phyloP scores from a whole-genome alignment of 352 stramenopile genomes.

The Saprolegnia diclina region DNA sequence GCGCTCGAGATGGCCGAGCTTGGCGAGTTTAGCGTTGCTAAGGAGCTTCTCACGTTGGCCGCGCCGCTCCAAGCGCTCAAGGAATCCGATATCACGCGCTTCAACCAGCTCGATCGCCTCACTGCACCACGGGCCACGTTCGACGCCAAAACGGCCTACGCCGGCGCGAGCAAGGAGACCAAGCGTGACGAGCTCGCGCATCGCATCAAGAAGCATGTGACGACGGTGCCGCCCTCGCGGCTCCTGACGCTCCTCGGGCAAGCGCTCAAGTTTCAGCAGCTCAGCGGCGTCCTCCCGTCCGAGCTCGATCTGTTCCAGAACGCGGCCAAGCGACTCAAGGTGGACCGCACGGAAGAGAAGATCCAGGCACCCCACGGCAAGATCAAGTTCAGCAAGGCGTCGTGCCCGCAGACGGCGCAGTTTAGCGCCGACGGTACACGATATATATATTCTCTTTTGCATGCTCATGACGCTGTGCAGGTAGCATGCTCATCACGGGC shows the following conservation, averaged over 20 bases:
- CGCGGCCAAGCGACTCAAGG: conserved; percentile 40
- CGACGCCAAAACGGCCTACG: conserved; percentile 64
- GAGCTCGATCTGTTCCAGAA: conserved; percentile 72
- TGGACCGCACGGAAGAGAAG: conserved; percentile 56
- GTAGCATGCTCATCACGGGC: conserved; percentile 85
- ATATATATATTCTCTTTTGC: neutral
- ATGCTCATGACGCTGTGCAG: neutral
- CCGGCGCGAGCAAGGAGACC: conserved; percentile 65
- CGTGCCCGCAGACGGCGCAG: conserved; percentile 65
- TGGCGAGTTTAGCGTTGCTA: conserved; percentile 38
- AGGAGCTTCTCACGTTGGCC: conserved; percentile 35
- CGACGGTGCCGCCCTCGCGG: conserved; percentile 76
- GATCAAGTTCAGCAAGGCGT: conserved; percentile 88
- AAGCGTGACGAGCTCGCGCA: conserved; percentile 71
- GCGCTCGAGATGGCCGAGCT: conserved; percentile 82
- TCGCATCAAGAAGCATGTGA: conserved; percentile 46
- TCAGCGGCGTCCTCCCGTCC: conserved; percentile 17
- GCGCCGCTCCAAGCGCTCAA: conserved; percentile 38
- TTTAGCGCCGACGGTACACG: conserved; percentile 80
- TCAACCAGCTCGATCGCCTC: conserved; percentile 69
- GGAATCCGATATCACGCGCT: conserved; percentile 72
- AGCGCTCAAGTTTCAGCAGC: conserved; percentile 87
- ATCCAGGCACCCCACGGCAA: conserved; percentile 63
- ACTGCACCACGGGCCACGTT: conserved; percentile 51
- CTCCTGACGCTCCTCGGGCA: conserved; percentile 84